Conservation (phyloP, 306 rosid species). For the Casuarina equisetifolia region DNA sequence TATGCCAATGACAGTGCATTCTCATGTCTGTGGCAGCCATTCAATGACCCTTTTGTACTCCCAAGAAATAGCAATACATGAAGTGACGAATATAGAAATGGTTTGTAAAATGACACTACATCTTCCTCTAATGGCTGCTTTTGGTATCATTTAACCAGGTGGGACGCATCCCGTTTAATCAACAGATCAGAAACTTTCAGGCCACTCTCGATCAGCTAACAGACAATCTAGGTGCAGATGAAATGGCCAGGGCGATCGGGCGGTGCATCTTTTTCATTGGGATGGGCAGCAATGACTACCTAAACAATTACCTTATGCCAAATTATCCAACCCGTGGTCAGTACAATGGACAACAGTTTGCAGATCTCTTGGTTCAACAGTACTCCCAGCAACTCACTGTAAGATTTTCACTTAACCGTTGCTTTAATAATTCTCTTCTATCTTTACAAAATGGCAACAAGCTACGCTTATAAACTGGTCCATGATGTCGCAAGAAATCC, state of each 20-base stretch:
- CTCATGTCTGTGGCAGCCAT: background rate
- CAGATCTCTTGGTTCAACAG: constrained; percentile 60
- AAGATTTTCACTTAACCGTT: constrained; percentile 14
- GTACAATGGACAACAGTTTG: constrained; percentile 65
- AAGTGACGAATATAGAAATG: too few species aligned
- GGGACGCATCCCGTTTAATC: constrained; percentile 75
- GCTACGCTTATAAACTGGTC: background rate
- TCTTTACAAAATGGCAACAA: background rate
- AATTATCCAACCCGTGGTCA: constrained; percentile 70
- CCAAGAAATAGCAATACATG: background rate
- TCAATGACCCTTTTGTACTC: background rate
- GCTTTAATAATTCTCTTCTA: background rate
- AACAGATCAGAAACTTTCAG: constrained; percentile 79
- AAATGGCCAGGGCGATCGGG: constrained; percentile 44
- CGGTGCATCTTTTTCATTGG: constrained; percentile 75
- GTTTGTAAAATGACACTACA: background rate
- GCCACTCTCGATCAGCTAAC: constrained; percentile 62
- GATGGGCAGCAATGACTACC: constrained; percentile 97
- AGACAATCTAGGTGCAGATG: constrained; percentile 52
- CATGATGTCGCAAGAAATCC: background rate
- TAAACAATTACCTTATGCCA: constrained; percentile 94
- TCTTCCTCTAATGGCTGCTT: background rate
- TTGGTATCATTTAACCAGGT: constrained; percentile 45
- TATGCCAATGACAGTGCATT: too few species aligned
- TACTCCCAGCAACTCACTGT: constrained; percentile 74